Base-by-base conservation (phyloP, 352 stramenopile genomes). In the Globisporangium okanoganense region DNA sequence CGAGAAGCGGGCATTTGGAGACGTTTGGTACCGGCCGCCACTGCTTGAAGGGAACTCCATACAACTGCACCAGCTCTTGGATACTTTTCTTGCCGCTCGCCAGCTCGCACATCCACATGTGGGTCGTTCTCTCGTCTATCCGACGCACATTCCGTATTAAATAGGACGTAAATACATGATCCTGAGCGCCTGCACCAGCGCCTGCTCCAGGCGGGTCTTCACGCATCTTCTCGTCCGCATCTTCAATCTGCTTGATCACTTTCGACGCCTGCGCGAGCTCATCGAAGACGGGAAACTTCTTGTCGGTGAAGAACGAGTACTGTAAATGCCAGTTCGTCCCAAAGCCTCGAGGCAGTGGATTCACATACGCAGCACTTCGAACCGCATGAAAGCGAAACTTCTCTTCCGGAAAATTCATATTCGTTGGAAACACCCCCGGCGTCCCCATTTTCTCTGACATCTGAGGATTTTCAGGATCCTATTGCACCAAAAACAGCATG, bases 281-380 rank as follows among this genome's bases (percentile, higher is more conserved):
- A 41, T 95, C 82, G 72, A 94, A 94, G 56, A 89, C 70, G 0
- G 78, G 71, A 31, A 87, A 71, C 16, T 80, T 82, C 54, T 88
- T 92, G 67, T 94, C 81, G 14, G 76, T 88, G 69, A 95, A 95
- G 29, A 78, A 80, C 27, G 84, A 92, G 57, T 95, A 95, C 58
- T 95, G 86, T 41, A 87, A 58, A 66, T 95, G 86, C 86, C 82
- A 92, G 56, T 90, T 82, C 56, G 78, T 73, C 13, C 81, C 84
- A 52, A 95, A 92, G 0, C 83, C 86, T n/a, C 81, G 72, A 6
- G 86, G 83, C 29, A 91, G 57, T 6, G 76, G 78, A 62, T 82
- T 92, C 55, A 95, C 84, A 64, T 82, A 95, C n/a, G 86, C 78
- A 3, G 73, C 68, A 27, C 82, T 88, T 14, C 86, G 82, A 31